phyloP scores from a whole-genome alignment of 257 asterid species.

The Solanum chilense region DNA sequence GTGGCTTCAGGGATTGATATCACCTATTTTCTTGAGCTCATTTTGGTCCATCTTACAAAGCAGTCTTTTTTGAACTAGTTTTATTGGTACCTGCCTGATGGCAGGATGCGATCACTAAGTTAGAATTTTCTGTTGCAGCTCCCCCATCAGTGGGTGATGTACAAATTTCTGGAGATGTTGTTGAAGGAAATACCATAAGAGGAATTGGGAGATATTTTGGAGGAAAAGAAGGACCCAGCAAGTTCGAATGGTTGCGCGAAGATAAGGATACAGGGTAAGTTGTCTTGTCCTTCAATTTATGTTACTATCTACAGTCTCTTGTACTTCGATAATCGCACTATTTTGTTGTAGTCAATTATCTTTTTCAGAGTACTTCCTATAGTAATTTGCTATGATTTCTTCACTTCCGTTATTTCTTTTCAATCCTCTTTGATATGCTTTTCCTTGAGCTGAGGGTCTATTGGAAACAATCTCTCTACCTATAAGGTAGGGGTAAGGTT shows the following conservation, averaged over 20 bases:
- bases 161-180: slow-evolving; percentile 59
- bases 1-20: neutral
- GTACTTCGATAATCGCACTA: neutral
- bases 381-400: neutral
- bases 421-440: neutral
- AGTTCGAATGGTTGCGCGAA: slow-evolving; percentile 85
- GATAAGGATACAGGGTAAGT: slow-evolving; percentile 72
- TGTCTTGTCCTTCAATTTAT: neutral
- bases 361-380: neutral
- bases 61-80: neutral
- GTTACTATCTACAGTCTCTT: neutral
- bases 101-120: neutral
- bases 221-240: slow-evolving; percentile 99
- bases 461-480: neutral
- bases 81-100: neutral
- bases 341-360: neutral
- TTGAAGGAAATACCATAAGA: slow-evolving; percentile 65
- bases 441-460: neutral
- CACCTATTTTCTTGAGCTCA: neutral
- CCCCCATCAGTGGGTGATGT: slow-evolving; percentile 80
- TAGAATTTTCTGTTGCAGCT: slow-evolving; percentile 37
- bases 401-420: neutral
- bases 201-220: slow-evolving; percentile 90
- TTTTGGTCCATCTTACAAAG: neutral
- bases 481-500: neutral